Base-by-base conservation (phyloP, 352 stramenopile genomes). In the Phytophthora sp. region DNA sequence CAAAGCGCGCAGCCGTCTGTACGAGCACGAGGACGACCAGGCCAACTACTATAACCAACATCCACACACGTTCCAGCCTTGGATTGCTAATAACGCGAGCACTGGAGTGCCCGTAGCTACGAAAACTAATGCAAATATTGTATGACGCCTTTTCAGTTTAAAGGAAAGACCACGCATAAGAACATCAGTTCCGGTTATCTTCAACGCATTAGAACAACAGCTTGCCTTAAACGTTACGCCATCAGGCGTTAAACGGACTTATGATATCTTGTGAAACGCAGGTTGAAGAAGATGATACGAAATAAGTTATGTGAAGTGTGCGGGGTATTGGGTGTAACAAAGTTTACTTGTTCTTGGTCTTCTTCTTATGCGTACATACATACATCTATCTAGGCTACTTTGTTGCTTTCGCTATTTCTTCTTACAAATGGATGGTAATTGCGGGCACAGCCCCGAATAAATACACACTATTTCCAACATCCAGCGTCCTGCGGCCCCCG, bases 1-100 rank as follows among this genome's bases (percentile, higher is more conserved):
- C 62, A 82, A 80, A 63, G 71, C 74, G 27, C 71, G 71, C 20
- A 76, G 58, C n/a, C 76, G 76, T 9, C 53, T 84, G 27, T 58
- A 80, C 39, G 66, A 84, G 60, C 73, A 83, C 42, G 78, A 84
- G 24, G 65, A 73, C 23, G 53, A 71, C 13, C 63, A 73, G 9
- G 61, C 38, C 1, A 74, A 8, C 18, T 86, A 76, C 44, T 82
- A 82, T 64, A 57, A 71, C 26, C 74, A 73, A 36, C 29, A 42
- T 21, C 13, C 20, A 5, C 56, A 46, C 30, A 35, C 23, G 0
- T 58, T 64, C 30, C 50, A 69, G 52, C 45, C 59, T 15, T 65
- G 58, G 59, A 4, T 18, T 51, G 26, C 47, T 7, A 41, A 57
- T 38, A 56, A 21, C 20, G 21, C 26, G 42, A 49, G 26, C 21